Evolutionary conservation across 768 basidiomycete genomes (phyloP).

Genomic region (Hygrophoropsis aurantiaca): DNA sequence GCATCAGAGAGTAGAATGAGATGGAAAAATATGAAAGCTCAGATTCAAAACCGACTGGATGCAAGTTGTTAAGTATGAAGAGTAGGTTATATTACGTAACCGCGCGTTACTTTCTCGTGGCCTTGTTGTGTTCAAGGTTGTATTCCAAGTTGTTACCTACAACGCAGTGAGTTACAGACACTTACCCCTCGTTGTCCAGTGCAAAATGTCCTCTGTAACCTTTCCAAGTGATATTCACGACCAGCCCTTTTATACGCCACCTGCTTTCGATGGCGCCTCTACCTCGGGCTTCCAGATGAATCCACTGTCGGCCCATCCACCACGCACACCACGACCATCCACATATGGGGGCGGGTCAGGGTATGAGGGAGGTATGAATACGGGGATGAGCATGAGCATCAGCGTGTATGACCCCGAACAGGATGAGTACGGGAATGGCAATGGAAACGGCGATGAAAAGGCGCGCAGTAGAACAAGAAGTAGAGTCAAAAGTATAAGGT

Average conservation of each 20-base stretch:
- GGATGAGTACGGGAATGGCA: conserved; percentile 26
- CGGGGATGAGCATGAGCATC: conserved; percentile 8
- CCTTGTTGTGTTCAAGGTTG: not conserved
- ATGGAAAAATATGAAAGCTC: too few species aligned
- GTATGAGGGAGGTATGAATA: too few species aligned
- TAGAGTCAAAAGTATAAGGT: too few species aligned
- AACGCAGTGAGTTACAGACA: too few species aligned
- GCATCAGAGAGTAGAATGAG: too few species aligned
- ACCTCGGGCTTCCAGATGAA: conserved; percentile 74
- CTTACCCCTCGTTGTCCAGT: not conserved
- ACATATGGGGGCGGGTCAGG: conserved; percentile 13
- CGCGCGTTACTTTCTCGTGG: not conserved
- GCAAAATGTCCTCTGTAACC: conserved; percentile 62
- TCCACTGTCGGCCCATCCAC: conserved; percentile 76
- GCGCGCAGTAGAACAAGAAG: too few species aligned
- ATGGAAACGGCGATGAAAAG: too few species aligned
- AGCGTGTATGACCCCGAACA: conserved; percentile 45
- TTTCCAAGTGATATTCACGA: conserved; percentile 49
- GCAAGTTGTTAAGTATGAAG: too few species aligned
- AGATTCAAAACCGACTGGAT: too few species aligned
- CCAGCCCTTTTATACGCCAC: conserved; percentile 51
- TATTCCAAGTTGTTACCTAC: too few species aligned
- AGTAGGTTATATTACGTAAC: not conserved
- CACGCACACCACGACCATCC: conserved; percentile 63
- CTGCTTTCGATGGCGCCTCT: conserved; percentile 52